Evolutionary conservation across 148 eudicot genomes (phyloP).

Genomic region (Fallopia convolvulus): DNA sequence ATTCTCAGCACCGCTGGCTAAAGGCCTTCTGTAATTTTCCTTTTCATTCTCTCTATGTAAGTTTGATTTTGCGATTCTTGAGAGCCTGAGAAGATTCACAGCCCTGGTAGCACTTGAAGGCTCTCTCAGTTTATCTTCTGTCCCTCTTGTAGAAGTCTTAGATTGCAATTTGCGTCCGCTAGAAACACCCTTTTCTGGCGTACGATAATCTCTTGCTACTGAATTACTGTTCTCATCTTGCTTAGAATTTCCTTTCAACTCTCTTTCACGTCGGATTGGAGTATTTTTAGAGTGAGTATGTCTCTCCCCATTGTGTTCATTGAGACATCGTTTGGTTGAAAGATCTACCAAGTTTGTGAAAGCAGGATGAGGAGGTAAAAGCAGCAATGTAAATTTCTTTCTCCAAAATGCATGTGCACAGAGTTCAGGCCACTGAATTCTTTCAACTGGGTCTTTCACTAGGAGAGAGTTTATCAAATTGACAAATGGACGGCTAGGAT

Average conservation of each 20-base stretch:
- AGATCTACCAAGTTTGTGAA: conserved; percentile 64
- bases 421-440: conserved; percentile 89
- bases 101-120: conserved; percentile 41
- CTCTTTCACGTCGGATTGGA: conserved; percentile 21
- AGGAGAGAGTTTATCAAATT: conserved; percentile 81
- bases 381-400: conserved; percentile 31
- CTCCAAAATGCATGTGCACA: conserved; percentile 76
- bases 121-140: conserved; percentile 45
- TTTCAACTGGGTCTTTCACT: conserved; percentile 90
- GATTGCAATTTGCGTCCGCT: conserved; percentile 57
- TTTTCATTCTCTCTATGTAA: conserved; percentile 86
- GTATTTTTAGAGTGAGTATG: conserved; percentile 42
- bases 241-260: conserved; percentile 35
- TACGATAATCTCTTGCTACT: conserved; percentile 39
- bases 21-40: conserved; percentile 90
- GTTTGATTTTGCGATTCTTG: conserved; percentile 93
- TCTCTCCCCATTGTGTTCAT: conserved; percentile 62
- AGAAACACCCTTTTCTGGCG: conserved; percentile 57
- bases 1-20: conserved; percentile 63
- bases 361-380: conserved; percentile 86
- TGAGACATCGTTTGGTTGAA: conserved; percentile 46
- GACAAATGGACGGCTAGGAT: conserved; percentile 70
- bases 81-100: conserved; percentile 79
- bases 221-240: conserved; percentile 50
- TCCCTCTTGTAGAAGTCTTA: conserved; percentile 41